Percentiles rank a stretch among this genome's conserved stretches.
phyloP scores from a whole-genome alignment of 1,139 yeast genomes.

The Geotrichum carabidarum region DNA sequence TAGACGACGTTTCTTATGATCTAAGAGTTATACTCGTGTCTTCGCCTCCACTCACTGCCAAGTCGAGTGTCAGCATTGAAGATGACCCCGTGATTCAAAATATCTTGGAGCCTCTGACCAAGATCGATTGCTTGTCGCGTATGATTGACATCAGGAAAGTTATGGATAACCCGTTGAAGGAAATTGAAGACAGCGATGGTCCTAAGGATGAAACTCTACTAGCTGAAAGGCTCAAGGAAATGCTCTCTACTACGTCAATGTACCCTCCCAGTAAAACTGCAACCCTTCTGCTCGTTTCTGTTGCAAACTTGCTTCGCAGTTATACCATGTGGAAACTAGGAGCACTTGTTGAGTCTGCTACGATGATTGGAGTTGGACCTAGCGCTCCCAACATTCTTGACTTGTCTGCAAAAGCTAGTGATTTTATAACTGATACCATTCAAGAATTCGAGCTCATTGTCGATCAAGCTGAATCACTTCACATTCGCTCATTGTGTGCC shows the following conservation, averaged over 20 bases:
- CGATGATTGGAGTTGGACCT: conserved; percentile 7
- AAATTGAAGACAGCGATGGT: conserved; percentile 15
- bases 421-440: conserved; percentile 12
- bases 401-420: conserved; percentile 11
- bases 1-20: conserved; percentile 26
- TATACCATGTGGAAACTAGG: conserved; percentile 27
- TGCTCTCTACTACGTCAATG: conserved; percentile 14
- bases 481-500: conserved; percentile 17
- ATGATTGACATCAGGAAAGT: conserved; percentile 21
- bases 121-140: conserved; percentile 22
- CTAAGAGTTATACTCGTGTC: conserved; percentile 18
- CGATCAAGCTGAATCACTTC: conserved; percentile 13
- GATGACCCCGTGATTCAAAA: conserved; percentile 15
- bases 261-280: conserved; percentile 5
- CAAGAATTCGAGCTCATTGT: conserved; percentile 18
- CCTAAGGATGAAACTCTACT: conserved; percentile 6
- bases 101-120: conserved; percentile 21
- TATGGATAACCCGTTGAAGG: conserved; percentile 21
- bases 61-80: conserved; percentile 4
- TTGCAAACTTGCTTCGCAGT: conserved; percentile 23
- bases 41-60: background rate
- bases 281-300: conserved; percentile 15
- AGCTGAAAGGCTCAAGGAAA: conserved; percentile 10
- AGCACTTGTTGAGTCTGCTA: conserved; percentile 17
- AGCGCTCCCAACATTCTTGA: conserved; percentile 3